Percentiles rank a stretch among this genome's conserved stretches.
Conservation (phyloP, 73 alveolate species). For the Blepharisma japonicum region DNA sequence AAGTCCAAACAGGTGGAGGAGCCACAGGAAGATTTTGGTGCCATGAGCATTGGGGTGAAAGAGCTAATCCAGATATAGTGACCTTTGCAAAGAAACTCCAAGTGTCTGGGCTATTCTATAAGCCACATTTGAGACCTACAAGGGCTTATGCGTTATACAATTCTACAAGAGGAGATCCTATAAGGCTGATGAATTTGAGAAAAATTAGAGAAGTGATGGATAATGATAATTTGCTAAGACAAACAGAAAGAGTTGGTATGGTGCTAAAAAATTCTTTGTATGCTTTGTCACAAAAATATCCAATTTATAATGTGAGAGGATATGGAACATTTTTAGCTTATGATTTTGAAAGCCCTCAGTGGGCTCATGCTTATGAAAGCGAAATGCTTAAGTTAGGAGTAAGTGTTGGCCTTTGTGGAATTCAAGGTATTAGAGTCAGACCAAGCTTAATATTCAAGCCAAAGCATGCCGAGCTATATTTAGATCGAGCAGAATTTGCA, state of each 20-base stretch:
- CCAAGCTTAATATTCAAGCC: slow-evolving; percentile 31
- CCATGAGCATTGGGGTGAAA: slow-evolving; percentile 34
- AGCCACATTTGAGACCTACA: background rate
- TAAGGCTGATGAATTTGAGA: slow-evolving; percentile 6
- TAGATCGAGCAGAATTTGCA: background rate
- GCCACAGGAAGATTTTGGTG: slow-evolving; percentile 38
- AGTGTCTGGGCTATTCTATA: slow-evolving; percentile 12
- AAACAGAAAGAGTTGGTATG: slow-evolving; percentile 30
- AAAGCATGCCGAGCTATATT: slow-evolving; percentile 29
- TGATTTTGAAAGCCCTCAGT: slow-evolving; percentile 15
- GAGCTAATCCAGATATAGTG: slow-evolving; percentile 19
- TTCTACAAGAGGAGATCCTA: background rate
- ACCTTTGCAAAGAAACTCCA: background rate
- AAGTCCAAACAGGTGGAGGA: slow-evolving; percentile 33
- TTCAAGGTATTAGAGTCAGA: slow-evolving; percentile 27
- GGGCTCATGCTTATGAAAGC: background rate
- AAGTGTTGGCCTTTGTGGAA: slow-evolving; percentile 25
- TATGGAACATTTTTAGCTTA: slow-evolving; percentile 32
- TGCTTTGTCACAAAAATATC: background rate
- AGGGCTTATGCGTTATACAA: background rate
- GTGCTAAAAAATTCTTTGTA: slow-evolving; percentile 4
- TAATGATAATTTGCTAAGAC: slow-evolving; percentile 18
- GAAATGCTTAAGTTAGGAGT: slow-evolving; percentile 30
- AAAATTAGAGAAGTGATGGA: slow-evolving; percentile 31
- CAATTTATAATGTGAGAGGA: slow-evolving; percentile 33